Conservation (phyloP, 805 yeast genomes). For the Kuraishia floccosa region DNA sequence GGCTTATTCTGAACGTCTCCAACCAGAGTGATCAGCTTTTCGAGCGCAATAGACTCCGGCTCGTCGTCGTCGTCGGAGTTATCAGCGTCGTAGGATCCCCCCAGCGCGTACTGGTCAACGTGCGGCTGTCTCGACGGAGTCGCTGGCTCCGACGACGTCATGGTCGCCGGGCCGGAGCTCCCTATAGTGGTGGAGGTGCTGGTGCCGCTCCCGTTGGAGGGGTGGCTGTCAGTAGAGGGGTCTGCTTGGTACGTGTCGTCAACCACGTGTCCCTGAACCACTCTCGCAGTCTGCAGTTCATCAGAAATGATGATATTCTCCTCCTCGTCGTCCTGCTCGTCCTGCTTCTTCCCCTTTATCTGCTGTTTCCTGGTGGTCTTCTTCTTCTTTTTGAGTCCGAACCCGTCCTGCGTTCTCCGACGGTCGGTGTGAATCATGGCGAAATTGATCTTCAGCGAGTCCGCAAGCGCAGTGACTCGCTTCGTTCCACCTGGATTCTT, state of each 20-base stretch:
- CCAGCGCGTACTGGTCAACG: slow-evolving; percentile 44
- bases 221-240: not conserved
- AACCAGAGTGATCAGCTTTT: slow-evolving; percentile 88
- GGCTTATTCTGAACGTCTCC: slow-evolving; percentile 91
- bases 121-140: not conserved
- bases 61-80: slow-evolving; percentile 89
- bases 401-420: slow-evolving; percentile 71
- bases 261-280: slow-evolving; percentile 94
- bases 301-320: slow-evolving; percentile 61
- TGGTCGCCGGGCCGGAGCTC: not conserved
- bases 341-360: slow-evolving; percentile 14
- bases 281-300: slow-evolving; percentile 90
- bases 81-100: slow-evolving; percentile 71
- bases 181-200: not conserved
- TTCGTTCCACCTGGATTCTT: slow-evolving; percentile 99
- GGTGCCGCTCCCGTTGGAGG: too few species aligned
- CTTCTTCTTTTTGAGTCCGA: slow-evolving; percentile 29
- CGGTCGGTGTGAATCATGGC: slow-evolving; percentile 99
- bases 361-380: slow-evolving; percentile 18
- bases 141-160: not conserved
- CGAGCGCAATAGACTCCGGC: slow-evolving; percentile 47
- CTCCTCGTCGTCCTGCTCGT: slow-evolving; percentile 45
- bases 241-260: slow-evolving; percentile 41
- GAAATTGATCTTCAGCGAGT: slow-evolving; percentile 86
- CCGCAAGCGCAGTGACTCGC: slow-evolving; percentile 97